Percentiles rank a stretch among this genome's conserved stretches.
Evolutionary conservation across 2,329 filamentous ascomycete genomes (phyloP).

Genomic region (Venturiaceae sp.): DNA sequence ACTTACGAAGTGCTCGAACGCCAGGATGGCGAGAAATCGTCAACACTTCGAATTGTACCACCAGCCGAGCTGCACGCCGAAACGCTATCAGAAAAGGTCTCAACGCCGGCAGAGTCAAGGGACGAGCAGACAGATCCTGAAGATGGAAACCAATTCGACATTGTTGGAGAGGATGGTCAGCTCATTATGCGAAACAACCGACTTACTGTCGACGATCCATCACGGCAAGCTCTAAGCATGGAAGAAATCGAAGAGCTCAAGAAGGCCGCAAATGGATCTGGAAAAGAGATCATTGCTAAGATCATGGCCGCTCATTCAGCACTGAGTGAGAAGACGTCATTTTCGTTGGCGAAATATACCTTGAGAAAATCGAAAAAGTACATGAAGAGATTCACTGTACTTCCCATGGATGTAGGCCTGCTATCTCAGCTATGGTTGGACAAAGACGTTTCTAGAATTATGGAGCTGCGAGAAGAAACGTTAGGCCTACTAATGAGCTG

Average conservation of each 20-base stretch:
- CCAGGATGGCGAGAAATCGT: conserved; percentile 51
- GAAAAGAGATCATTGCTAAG: conserved; percentile 86
- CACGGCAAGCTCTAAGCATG: conserved; percentile 65
- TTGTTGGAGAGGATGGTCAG: conserved; percentile 37
- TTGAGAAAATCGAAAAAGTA: conserved; percentile 92
- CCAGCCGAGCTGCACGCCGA: conserved; percentile 78
- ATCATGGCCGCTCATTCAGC: conserved; percentile 82
- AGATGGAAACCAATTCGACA: conserved; percentile 24
- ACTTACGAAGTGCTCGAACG: conserved; percentile 83
- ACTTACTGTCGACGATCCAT: conserved; percentile 51
- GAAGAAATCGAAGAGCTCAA: conserved; percentile 65
- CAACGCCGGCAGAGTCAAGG: conserved; percentile 30
- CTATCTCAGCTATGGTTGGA: conserved; percentile 73
- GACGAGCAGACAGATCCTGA: background rate
- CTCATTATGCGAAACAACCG: conserved; percentile 52
- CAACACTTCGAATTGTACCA: conserved; percentile 66
- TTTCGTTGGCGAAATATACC: conserved; percentile 92
- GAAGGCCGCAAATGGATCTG: conserved; percentile 63
- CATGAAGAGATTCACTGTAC: conserved; percentile 72
- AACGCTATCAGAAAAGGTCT: conserved; percentile 48
- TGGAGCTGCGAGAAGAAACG: conserved; percentile 81
- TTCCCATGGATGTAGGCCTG: conserved; percentile 71
- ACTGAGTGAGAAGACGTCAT: conserved; percentile 88
- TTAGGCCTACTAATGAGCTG: conserved; percentile 76
- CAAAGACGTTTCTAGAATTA: conserved; percentile 67